Conservation (phyloP, 441 rosid species). For the Flueggea neowawraea region DNA sequence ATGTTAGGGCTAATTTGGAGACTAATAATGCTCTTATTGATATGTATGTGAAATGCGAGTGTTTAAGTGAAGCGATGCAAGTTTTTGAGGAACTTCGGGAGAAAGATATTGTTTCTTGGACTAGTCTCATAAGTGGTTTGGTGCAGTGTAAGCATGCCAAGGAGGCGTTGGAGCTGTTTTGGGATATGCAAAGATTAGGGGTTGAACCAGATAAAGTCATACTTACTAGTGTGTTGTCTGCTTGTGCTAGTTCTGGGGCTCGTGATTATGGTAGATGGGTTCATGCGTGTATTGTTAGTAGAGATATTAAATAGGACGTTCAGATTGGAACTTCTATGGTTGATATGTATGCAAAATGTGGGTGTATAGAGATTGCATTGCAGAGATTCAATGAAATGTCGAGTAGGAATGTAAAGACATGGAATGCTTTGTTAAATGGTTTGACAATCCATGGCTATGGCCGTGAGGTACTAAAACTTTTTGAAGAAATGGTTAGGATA, state of each 20-base stretch:
- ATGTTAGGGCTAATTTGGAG: conserved; percentile 47
- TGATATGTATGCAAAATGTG: conserved; percentile 72
- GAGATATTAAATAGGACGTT: conserved; percentile 42
- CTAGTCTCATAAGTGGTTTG: conserved; percentile 62
- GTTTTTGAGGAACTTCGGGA: conserved; percentile 48
- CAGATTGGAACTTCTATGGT: conserved; percentile 59
- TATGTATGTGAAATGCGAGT: conserved; percentile 68
- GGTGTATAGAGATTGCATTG: conserved; percentile 56
- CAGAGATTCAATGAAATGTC: conserved; percentile 50
- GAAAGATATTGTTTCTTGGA: conserved; percentile 79
- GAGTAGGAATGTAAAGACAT: conserved; percentile 44
- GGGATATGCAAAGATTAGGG: conserved; percentile 48
- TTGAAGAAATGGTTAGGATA: conserved; percentile 44
- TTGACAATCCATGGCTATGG: conserved; percentile 73
- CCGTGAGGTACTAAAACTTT: conserved; percentile 37
- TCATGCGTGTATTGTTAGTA: conserved; percentile 37
- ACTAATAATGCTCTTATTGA: conserved; percentile 72
- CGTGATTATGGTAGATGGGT: conserved; percentile 73
- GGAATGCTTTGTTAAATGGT: conserved; percentile 72
- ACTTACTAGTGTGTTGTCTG: conserved; percentile 54
- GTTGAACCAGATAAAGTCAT: conserved; percentile 51
- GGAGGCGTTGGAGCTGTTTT: conserved; percentile 58
- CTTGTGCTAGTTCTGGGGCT: conserved; percentile 54
- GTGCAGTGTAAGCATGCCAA: conserved; percentile 41
- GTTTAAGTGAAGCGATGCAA: conserved; percentile 38